These are phyloP conservation scores for Pyrrhoderma lamaoense DNA, from an alignment of 1,284 basidiomycete species.

Conservation along the genomic window DNA sequence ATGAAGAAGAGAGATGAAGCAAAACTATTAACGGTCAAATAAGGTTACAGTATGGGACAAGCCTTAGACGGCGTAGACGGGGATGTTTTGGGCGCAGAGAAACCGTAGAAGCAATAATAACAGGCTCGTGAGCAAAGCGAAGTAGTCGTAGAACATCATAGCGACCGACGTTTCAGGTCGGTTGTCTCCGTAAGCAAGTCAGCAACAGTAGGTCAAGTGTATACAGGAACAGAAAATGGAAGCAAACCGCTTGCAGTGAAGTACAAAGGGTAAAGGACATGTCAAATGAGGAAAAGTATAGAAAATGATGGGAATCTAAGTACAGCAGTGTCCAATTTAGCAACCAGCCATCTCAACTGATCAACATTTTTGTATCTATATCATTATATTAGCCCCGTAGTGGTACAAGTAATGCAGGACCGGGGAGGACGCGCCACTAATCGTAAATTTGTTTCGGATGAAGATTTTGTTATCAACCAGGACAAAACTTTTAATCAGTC, in stretches of 20 bases:
- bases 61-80: no score
- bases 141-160: conserved; percentile 1
- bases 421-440: conserved; percentile 18
- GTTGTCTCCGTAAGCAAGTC: not conserved
- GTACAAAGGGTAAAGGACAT: not conserved
- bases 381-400: conserved; percentile 5
- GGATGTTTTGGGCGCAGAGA: not conserved
- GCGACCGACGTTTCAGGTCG: not conserved
- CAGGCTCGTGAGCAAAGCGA: not conserved
- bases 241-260: not conserved
- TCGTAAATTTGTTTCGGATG: not conserved
- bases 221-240: not conserved
- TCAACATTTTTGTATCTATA: not conserved
- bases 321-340: not conserved
- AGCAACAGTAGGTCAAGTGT: not conserved
- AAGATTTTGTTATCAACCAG: not conserved
- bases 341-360: not conserved
- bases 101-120: not conserved
- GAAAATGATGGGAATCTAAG: no score
- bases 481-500: conserved; percentile 17
- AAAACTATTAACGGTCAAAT: no score
- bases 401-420: conserved; percentile 13
- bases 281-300: not conserved
- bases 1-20: no score
- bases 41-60: no score